Evolutionary conservation across 2,329 filamentous ascomycete genomes (phyloP).

Genomic region (Trichoderma atrobrunneum): DNA sequence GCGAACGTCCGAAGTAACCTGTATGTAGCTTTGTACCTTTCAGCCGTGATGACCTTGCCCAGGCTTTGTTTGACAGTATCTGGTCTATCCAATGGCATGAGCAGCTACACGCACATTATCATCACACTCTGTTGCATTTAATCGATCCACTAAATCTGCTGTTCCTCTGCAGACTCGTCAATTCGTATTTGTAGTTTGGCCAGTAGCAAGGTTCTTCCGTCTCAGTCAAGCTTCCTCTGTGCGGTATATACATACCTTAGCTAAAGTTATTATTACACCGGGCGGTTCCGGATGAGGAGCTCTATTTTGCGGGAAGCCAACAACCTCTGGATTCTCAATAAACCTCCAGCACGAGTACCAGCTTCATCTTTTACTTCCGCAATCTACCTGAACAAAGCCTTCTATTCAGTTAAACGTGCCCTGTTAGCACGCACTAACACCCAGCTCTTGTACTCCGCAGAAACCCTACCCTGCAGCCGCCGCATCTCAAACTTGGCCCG

Average conservation of each 20-base stretch:
- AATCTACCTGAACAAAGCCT: not conserved
- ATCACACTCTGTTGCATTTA: not conserved
- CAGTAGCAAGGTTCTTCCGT: too few species aligned
- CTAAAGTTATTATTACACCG: not conserved
- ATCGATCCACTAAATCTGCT: slow-evolving; percentile 4
- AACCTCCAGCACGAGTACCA: not conserved
- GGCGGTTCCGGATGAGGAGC: not conserved
- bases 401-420: not conserved
- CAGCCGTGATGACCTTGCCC: not conserved
- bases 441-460: not conserved
- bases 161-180: not conserved
- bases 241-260: not conserved
- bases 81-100: not conserved
- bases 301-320: not conserved
- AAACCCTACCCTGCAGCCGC: not conserved
- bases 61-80: not conserved
- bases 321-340: not conserved
- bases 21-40: not conserved
- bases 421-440: not conserved
- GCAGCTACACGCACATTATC: not conserved
- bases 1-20: not conserved
- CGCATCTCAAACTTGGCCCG: not conserved
- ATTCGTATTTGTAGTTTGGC: not conserved
- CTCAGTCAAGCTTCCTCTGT: not conserved
- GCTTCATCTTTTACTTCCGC: not conserved